Conservation (phyloP, 148 eudicot genomes). For the Rhododendron henanense region DNA sequence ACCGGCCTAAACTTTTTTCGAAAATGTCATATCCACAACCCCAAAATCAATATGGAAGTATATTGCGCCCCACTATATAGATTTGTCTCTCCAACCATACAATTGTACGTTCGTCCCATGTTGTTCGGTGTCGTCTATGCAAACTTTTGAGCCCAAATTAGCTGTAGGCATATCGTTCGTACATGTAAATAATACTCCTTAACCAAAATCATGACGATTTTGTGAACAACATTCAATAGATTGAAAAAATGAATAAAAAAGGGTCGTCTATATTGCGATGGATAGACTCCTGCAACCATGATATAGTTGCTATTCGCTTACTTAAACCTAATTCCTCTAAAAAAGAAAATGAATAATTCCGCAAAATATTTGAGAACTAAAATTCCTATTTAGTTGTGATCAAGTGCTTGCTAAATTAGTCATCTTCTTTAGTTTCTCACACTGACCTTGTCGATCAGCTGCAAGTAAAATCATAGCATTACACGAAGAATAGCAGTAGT, state of each 20-base stretch:
- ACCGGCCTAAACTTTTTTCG: neutral
- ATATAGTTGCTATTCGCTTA: neutral
- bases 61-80: neutral
- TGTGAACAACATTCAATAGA: neutral
- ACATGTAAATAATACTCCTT: neutral
- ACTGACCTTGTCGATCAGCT: neutral
- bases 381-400: neutral
- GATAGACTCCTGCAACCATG: neutral
- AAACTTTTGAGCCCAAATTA: neutral
- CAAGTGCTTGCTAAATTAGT: neutral
- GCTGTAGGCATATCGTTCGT: neutral
- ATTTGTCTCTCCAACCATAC: neutral
- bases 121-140: neutral
- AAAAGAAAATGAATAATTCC: neutral
- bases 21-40: neutral
- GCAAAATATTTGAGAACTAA: neutral
- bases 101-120: neutral
- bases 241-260: neutral
- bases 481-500: neutral
- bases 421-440: neutral
- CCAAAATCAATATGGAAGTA: neutral
- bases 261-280: neutral
- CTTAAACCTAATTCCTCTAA: neutral
- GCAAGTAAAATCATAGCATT: neutral
- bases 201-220: neutral